These are phyloP conservation scores for Pleodorina starrii DNA, from an alignment of 139 green algal genomes.

Conservation along the genomic window DNA sequence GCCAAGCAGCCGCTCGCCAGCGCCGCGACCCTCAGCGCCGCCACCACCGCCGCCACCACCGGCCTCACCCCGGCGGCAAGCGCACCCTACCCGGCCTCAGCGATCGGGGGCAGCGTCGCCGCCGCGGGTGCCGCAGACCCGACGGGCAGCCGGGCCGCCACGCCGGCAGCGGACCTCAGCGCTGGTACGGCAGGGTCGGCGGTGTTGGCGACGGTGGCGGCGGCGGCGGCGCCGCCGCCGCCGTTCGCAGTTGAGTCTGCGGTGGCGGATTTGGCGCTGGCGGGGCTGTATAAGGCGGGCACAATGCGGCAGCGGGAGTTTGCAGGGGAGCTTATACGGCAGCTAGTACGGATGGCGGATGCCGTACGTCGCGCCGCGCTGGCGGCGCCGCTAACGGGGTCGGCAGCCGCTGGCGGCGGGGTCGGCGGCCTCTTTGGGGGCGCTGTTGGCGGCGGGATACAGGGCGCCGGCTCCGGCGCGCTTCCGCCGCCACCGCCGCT, in stretches of 20 bases:
- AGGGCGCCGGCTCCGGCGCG: not conserved
- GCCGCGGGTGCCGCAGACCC: not conserved
- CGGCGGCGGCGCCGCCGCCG: not conserved
- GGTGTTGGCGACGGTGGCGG: not conserved
- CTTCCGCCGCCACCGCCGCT: conserved; percentile 30
- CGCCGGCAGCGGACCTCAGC: not conserved
- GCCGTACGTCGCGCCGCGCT: conserved; percentile 37
- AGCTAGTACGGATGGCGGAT: conserved; percentile 54
- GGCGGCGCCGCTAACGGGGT: not conserved
- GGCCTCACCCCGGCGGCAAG: no score
- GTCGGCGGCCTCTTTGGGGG: not conserved
- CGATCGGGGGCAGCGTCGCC: not conserved
- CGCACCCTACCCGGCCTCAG: no score
- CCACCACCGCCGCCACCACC: not conserved
- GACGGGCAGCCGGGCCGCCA: not conserved
- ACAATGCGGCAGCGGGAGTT: conserved; percentile 61
- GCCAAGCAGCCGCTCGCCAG: not conserved
- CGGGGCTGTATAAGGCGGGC: conserved; percentile 55
- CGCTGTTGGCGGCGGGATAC: not conserved
- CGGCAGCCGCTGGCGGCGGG: not conserved
- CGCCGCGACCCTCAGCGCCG: not conserved
- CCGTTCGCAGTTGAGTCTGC: conserved; percentile 56
- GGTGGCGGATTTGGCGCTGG: conserved; percentile 51
- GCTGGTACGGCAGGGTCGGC: not conserved
- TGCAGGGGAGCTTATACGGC: conserved; percentile 56